A percentile compares a stretch with the other conserved stretches of the same genome.
These are phyloP conservation scores for Chrysochromulina parva DNA, from an alignment of 78 protist genomes.

Conservation along the genomic window DNA sequence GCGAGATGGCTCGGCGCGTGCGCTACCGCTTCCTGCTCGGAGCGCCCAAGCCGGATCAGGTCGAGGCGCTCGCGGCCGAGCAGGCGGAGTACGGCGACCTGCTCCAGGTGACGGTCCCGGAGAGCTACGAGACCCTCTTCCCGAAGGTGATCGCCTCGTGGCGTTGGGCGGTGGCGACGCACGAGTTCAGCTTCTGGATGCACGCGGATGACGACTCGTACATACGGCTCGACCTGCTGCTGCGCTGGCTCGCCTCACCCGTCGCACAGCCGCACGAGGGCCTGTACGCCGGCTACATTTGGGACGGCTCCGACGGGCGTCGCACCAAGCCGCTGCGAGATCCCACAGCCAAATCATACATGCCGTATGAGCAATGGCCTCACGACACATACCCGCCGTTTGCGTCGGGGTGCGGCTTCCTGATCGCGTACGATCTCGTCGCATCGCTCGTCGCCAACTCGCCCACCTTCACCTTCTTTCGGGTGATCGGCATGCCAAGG, in stretches of 20 bases:
- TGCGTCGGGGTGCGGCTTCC: constrained; percentile 10
- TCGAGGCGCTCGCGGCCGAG: not conserved
- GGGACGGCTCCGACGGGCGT: not conserved
- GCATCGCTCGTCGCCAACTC: not conserved
- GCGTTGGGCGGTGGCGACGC: not conserved
- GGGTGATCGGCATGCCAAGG: not conserved
- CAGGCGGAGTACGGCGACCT: not conserved
- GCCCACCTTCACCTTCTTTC: not conserved
- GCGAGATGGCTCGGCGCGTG: not conserved
- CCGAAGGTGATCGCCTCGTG: not conserved
- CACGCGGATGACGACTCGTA: constrained; percentile 11
- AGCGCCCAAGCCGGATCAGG: not conserved
- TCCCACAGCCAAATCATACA: not conserved
- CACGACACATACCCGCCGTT: constrained; percentile 13
- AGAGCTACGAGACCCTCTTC: not conserved
- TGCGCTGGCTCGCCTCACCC: not conserved
- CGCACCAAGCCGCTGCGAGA: constrained; percentile 9
- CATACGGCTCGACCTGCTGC: constrained; percentile 1
- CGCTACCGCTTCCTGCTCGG: constrained; percentile 7
- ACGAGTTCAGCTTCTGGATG: not conserved
- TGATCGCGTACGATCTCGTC: not conserved
- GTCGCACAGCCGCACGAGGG: not conserved
- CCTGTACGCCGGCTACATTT: not conserved
- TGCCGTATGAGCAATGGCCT: constrained; percentile 16
- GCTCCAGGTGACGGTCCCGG: not conserved